A percentile compares a stretch with the other conserved stretches of the same genome.
Conservation (phyloP, 2,329 filamentous ascomycete genomes). For the Hymenoscyphus fructigenus region DNA sequence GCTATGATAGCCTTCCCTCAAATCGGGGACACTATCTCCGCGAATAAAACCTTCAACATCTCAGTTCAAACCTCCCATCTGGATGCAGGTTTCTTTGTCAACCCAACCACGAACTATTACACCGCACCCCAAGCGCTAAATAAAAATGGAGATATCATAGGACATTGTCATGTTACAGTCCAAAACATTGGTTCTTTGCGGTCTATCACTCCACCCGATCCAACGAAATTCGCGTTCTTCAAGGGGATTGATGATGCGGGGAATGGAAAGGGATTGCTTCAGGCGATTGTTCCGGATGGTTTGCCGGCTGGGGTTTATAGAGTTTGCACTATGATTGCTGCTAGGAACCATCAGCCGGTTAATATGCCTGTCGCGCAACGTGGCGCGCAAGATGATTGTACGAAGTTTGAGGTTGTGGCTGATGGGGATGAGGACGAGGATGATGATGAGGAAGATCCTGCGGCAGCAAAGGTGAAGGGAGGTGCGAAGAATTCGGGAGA, state of each 20-base stretch:
- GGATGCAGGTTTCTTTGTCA: constrained; percentile 37
- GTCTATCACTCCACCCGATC: constrained; percentile 27
- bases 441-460: constrained; percentile 3
- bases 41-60: constrained; percentile 31
- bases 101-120: constrained; percentile 38
- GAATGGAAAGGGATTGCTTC: constrained; percentile 38
- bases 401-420: constrained; percentile 39
- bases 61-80: constrained; percentile 35
- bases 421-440: constrained; percentile 5
- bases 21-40: constrained; percentile 22
- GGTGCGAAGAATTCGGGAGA: constrained; percentile 8
- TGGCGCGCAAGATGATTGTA: constrained; percentile 44
- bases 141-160: constrained; percentile 33
- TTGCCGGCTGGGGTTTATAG: constrained; percentile 42
- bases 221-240: constrained; percentile 38
- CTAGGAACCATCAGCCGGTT: constrained; percentile 42
- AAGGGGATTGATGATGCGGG: constrained; percentile 40
- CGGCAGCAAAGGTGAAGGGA: neutral
- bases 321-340: constrained; percentile 41
- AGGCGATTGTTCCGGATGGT: constrained; percentile 37
- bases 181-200: constrained; percentile 35
- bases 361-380: constrained; percentile 42
- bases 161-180: constrained; percentile 39
- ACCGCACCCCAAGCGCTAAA: constrained; percentile 35
- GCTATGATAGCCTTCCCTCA: constrained; percentile 22